Conservation (phyloP, 768 basidiomycete species). For the Paxillus ammoniavirescens region DNA sequence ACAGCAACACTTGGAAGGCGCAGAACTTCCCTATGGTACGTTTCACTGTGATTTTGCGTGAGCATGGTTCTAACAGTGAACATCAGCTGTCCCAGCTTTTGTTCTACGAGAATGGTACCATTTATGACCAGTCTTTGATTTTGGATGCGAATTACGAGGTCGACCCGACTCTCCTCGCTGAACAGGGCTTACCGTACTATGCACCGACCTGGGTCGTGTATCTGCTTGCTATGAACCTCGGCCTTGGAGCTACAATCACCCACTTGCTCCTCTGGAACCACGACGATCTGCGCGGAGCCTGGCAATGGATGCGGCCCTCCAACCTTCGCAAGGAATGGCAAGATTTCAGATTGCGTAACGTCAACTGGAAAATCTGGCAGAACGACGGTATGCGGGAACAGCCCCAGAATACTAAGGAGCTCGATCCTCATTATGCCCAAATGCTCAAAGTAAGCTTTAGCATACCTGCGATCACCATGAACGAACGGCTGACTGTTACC, state of each 20-base stretch:
- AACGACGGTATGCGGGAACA: conserved; percentile 16
- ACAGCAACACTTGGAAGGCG: conserved; percentile 54
- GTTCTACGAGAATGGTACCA: conserved; percentile 51
- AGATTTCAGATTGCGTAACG: conserved; percentile 23
- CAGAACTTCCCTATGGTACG: conserved; percentile 58
- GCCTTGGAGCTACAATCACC: conserved; percentile 47
- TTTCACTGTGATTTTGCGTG: conserved; percentile 22
- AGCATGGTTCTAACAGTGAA: conserved; percentile 7
- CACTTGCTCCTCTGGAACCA: conserved; percentile 56
- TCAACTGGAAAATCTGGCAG: conserved; percentile 41
- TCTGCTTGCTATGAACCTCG: conserved; percentile 16
- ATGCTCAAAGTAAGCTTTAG: conserved; percentile 39
- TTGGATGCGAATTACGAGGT: conserved; percentile 52
- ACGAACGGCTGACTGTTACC: neutral
- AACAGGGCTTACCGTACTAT: conserved; percentile 36
- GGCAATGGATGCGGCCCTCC: conserved; percentile 44
- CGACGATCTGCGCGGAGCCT: conserved; percentile 44
- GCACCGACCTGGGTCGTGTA: conserved; percentile 24
- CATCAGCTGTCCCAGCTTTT: conserved; percentile 43
- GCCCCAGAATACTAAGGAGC: conserved; percentile 36
- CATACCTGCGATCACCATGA: conserved; percentile 14
- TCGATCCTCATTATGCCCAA: conserved; percentile 56
- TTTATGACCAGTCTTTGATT: conserved; percentile 52
- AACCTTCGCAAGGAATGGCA: conserved; percentile 24
- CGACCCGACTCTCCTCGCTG: conserved; percentile 46